Conservation (phyloP, 2,329 filamentous ascomycete genomes). For the Hymenotorrendiella dingleyae region DNA sequence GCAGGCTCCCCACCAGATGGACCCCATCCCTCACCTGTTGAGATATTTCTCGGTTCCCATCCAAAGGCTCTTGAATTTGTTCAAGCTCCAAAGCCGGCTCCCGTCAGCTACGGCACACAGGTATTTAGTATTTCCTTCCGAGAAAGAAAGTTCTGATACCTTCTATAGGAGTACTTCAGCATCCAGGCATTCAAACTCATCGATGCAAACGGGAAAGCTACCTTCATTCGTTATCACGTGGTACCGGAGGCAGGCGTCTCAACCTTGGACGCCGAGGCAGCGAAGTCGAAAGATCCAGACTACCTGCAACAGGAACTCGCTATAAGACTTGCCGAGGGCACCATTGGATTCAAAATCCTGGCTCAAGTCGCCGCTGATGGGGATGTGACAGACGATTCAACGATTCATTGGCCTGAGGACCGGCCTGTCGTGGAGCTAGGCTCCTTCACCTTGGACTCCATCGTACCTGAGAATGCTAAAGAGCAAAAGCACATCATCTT, state of each 20-base stretch:
- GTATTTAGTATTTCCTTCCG: no score
- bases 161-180: conserved; percentile 42
- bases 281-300: conserved; percentile 33
- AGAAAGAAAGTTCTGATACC: no score
- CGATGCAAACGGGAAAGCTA: conserved; percentile 35
- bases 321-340: conserved; percentile 31
- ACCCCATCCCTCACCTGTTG: conserved; percentile 27
- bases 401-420: conserved; percentile 47
- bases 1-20: conserved; percentile 26
- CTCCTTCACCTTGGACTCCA: conserved; percentile 37
- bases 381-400: conserved; percentile 42
- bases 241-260: conserved; percentile 39
- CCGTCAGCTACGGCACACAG: conserved; percentile 42
- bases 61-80: conserved; percentile 44
- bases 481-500: conserved; percentile 50
- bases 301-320: conserved; percentile 46
- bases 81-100: conserved; percentile 42
- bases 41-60: conserved; percentile 39
- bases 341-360: conserved; percentile 40
- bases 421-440: conserved; percentile 46
- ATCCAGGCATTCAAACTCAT: conserved; percentile 46
- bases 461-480: conserved; percentile 34
- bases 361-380: conserved; percentile 45
- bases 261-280: conserved; percentile 34
- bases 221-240: conserved; percentile 43